Evolutionary conservation across 2,329 filamentous ascomycete genomes (phyloP).

Genomic region (Talaromyces sp.): DNA sequence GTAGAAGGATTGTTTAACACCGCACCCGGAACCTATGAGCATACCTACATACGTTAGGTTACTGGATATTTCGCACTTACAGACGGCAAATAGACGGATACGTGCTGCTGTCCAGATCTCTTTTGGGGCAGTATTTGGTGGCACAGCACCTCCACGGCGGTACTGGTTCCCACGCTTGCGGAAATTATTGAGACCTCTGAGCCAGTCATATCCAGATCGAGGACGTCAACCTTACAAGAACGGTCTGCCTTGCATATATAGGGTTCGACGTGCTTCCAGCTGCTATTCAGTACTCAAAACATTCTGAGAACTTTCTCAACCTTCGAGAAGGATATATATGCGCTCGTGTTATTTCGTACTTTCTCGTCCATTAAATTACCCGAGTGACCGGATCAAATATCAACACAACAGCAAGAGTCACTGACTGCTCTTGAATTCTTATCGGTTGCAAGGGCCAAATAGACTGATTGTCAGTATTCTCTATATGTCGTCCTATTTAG

Average conservation of each 20-base stretch:
- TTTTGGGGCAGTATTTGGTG: neutral
- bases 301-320: neutral
- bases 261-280: neutral
- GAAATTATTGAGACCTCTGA: neutral
- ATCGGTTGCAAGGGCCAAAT: neutral
- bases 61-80: neutral
- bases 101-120: neutral
- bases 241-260: neutral
- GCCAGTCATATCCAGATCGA: neutral
- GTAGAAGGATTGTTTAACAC: neutral
- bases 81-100: neutral
- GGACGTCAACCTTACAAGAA: neutral
- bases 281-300: neutral
- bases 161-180: neutral
- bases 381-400: neutral
- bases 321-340: neutral
- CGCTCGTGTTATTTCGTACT: neutral
- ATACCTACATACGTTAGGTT: neutral
- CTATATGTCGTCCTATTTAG: neutral
- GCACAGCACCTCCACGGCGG: slow-evolving; percentile 4
- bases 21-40: neutral
- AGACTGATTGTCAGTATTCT: neutral
- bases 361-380: neutral
- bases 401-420: neutral
- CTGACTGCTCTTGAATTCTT: neutral